These are phyloP conservation scores for Ormosia semicastrata DNA, from an alignment of 306 rosid species.

Conservation along the genomic window DNA sequence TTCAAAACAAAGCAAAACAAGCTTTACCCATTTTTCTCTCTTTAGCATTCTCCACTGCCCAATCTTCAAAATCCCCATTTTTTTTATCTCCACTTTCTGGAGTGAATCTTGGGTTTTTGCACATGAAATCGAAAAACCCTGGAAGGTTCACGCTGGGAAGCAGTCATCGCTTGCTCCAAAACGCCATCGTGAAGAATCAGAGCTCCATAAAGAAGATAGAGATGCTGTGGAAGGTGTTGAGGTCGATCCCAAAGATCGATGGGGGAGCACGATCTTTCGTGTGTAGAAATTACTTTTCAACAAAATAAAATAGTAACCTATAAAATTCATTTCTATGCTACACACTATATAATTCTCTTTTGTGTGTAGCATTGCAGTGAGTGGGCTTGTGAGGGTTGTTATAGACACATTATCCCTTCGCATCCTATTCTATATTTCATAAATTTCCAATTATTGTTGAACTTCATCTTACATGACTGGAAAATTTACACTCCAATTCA, in stretches of 20 bases:
- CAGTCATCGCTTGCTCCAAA: constrained; percentile 92
- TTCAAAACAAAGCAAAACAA: neutral
- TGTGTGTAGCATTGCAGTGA: too few species aligned
- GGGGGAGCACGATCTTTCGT: constrained; percentile 68
- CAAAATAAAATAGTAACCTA: too few species aligned
- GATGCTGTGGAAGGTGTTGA: constrained; percentile 35
- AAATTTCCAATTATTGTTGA: too few species aligned
- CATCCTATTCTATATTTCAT: too few species aligned
- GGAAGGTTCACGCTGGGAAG: constrained; percentile 67
- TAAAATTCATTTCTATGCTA: too few species aligned
- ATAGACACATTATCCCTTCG: too few species aligned
- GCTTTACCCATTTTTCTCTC: neutral
- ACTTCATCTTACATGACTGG: too few species aligned
- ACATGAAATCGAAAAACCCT: too few species aligned
- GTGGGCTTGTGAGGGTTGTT: too few species aligned
- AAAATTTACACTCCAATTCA: too few species aligned
- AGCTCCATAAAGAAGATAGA: neutral
- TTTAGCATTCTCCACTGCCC: neutral
- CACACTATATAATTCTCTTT: too few species aligned
- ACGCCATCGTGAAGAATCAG: constrained; percentile 7
- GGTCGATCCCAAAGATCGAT: constrained; percentile 71
- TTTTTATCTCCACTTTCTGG: neutral
- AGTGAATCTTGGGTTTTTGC: neutral
- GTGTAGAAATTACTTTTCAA: too few species aligned
- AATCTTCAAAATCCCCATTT: constrained; percentile 15